Evolutionary conservation across 2,329 filamentous ascomycete genomes (phyloP), one percentile per base, ranked within the genome.

Genomic region (Ampelomyces quisqualis): DNA sequence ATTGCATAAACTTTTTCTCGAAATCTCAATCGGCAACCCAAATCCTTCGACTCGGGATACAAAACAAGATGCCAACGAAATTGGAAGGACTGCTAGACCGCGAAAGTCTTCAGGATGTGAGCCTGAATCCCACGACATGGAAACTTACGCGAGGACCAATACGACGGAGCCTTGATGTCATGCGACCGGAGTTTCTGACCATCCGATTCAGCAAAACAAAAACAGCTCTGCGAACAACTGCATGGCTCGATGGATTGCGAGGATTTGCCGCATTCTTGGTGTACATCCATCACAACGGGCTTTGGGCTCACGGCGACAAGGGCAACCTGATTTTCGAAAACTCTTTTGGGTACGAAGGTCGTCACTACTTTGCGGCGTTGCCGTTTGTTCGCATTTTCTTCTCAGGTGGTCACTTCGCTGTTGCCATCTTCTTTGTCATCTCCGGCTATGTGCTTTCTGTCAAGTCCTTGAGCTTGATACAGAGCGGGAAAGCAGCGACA

Each of bases 241-340:
- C 64, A 5, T 67, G 63, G 63, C 72, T 83, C 14, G 83, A 86
- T 51, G 83, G 83, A 10, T 68, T 86, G 10, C 71, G 84, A 57
- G 83, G 84, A 3, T 84, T 86, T 47, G 82, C 82, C 4, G 81
- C 83, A 2, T 73, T 86, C 20, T 60, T 85, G 19, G 83, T 86
- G 10, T 86, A 85, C 61, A 72, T 76, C 51, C 78, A 82, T 38
- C 30, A 82, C 81, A 61, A 69, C 59, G 41, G 64, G 60, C 19
- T 60, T 47, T 67, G 72, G 72, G 6, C 85, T 7, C 63, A 67
- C 29, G 54, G 51, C 14, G 72, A 47, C 74, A 77, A 24, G 75
- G 76, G 53, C 56, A 71, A 47, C 65, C 72, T 32, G 70, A 77
- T 60, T 65, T 77, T 59, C 33, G 64, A 67, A 32, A 62, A 57